Percentiles rank a stretch among this genome's conserved stretches.
phyloP scores from a whole-genome alignment of 2,329 filamentous ascomycete genomes.

The Pseudopithomyces maydicus region DNA sequence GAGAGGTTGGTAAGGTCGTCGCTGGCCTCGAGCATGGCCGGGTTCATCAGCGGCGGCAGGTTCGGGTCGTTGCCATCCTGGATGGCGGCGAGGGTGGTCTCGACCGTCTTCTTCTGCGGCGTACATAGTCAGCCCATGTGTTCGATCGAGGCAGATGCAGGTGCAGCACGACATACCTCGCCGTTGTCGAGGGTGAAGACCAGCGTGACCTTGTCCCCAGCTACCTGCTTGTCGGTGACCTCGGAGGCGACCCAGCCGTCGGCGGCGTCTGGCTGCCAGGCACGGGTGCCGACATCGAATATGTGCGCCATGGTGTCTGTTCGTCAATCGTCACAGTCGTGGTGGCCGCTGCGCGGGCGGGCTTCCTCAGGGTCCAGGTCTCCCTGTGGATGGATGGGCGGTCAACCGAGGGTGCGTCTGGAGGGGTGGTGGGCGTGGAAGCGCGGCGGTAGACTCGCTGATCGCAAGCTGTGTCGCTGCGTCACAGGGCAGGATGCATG shows the following conservation, averaged over 20 bases:
- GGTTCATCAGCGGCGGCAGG: conserved; percentile 95
- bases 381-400: conserved; percentile 30
- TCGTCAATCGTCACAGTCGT: conserved; percentile 33
- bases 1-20: conserved; percentile 97
- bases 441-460: conserved; percentile 9
- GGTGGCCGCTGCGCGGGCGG: conserved; percentile 17
- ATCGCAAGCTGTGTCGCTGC: conserved; percentile 31
- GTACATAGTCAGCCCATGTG: conserved; percentile 19
- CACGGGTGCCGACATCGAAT: conserved; percentile 95
- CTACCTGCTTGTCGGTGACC: conserved; percentile 80
- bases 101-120: conserved; percentile 74
- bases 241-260: conserved; percentile 98
- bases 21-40: conserved; percentile 95
- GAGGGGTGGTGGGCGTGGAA: conserved; percentile 9
- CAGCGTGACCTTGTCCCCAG: conserved; percentile 85
- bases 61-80: conserved; percentile 76
- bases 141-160: neutral
- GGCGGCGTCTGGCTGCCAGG: conserved; percentile 94
- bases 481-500: conserved; percentile 38
- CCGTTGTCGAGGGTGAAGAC: conserved; percentile 91
- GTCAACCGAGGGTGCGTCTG: conserved; percentile 18
- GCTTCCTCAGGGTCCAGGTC: conserved; percentile 30
- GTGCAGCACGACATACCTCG: conserved; percentile 64
- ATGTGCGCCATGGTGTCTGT: conserved; percentile 75
- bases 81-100: conserved; percentile 77